Evolutionary conservation across 1,284 basidiomycete genomes (phyloP).

Genomic region (Cronartium ribicola): DNA sequence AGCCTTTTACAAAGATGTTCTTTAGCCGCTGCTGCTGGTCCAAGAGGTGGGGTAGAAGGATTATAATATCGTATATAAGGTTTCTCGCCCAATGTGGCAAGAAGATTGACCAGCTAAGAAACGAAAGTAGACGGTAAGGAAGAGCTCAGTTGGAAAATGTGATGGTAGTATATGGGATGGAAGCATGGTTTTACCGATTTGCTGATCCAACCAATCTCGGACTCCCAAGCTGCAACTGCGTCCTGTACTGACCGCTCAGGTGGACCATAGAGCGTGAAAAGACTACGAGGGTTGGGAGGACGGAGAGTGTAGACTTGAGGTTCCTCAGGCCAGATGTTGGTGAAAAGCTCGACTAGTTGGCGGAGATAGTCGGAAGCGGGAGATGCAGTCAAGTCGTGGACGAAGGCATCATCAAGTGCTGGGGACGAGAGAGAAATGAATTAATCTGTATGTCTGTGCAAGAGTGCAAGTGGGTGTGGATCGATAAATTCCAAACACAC

Average conservation of each 20-base stretch:
- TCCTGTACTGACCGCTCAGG: slow-evolving; percentile 60
- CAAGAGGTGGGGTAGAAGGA: slow-evolving; percentile 77
- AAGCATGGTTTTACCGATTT: slow-evolving; percentile 47
- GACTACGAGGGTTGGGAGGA: slow-evolving; percentile 61
- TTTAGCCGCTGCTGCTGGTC: slow-evolving; percentile 62
- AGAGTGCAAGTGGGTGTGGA: background rate
- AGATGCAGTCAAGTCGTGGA: slow-evolving; percentile 29
- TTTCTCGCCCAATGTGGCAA: slow-evolving; percentile 86
- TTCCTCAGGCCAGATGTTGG: slow-evolving; percentile 56
- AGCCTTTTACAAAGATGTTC: slow-evolving; percentile 69
- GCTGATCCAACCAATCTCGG: slow-evolving; percentile 68
- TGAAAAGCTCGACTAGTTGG: slow-evolving; percentile 33
- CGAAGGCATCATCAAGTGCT: slow-evolving; percentile 35
- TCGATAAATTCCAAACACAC: slow-evolving; percentile 47
- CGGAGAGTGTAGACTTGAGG: slow-evolving; percentile 74
- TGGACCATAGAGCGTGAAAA: slow-evolving; percentile 81
- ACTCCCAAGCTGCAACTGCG: slow-evolving; percentile 66
- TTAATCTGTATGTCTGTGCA: slow-evolving; percentile 15
- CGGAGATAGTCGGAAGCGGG: slow-evolving; percentile 28
- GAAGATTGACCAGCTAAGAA: slow-evolving; percentile 66
- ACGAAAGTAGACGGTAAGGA: background rate
- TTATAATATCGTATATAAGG: slow-evolving; percentile 92
- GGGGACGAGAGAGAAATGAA: background rate
- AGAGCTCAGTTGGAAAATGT: background rate
- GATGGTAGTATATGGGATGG: background rate